Percentiles rank a stretch among this genome's conserved stretches.
Evolutionary conservation across 352 stramenopile species (phyloP).

Genomic region (Globisporangium yorkense): DNA sequence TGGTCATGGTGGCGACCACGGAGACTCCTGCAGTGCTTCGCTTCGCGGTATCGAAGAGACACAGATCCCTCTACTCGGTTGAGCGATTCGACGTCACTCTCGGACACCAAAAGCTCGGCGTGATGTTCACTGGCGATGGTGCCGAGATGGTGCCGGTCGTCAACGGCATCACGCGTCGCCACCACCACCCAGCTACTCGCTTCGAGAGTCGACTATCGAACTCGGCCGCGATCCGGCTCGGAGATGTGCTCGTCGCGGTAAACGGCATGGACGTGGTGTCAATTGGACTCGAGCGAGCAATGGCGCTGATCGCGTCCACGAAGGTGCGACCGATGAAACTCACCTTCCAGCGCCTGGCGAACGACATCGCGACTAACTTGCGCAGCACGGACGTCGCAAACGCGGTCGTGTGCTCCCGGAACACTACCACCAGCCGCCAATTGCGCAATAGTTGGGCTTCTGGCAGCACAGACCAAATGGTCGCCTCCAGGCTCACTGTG

Average conservation of each 20-base stretch:
- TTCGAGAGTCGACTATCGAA: neutral
- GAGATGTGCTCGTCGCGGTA: constrained; percentile 51
- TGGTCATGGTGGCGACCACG: constrained; percentile 24
- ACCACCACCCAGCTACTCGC: neutral
- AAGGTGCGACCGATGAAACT: constrained; percentile 29
- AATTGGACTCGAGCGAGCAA: constrained; percentile 28
- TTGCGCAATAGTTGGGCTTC: constrained; percentile 1
- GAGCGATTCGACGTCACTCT: constrained; percentile 40
- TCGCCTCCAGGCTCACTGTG: neutral
- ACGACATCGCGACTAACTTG: constrained; percentile 4
- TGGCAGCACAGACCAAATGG: neutral
- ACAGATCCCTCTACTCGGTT: constrained; percentile 11
- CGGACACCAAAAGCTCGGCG: constrained; percentile 28
- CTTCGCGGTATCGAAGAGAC: constrained; percentile 24
- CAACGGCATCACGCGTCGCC: constrained; percentile 17
- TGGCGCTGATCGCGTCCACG: constrained; percentile 28
- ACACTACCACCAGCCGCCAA: neutral
- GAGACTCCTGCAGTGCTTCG: constrained; percentile 32
- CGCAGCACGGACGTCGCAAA: neutral
- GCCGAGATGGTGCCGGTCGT: constrained; percentile 43
- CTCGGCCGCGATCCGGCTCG: constrained; percentile 17
- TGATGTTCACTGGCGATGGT: constrained; percentile 40
- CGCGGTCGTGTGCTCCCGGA: neutral
- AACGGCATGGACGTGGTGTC: constrained; percentile 46
- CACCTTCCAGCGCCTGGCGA: constrained; percentile 43